A percentile compares a stretch with the other conserved stretches of the same genome.
Evolutionary conservation across 352 stramenopile species (phyloP).

Genomic region (Phytopythium aichiense): DNA sequence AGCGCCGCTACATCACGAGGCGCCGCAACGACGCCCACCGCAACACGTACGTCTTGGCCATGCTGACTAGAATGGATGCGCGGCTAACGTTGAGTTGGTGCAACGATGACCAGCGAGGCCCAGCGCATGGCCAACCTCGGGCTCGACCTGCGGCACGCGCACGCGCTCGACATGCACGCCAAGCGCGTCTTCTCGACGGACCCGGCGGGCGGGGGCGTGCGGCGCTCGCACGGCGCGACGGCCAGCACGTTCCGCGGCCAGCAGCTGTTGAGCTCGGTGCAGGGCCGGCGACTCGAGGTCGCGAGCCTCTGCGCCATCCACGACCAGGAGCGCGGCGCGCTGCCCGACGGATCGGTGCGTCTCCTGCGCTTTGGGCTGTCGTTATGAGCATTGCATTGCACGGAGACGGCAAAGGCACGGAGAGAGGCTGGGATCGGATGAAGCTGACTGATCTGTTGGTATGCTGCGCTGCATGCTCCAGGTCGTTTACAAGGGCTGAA

Average conservation of each 20-base stretch:
- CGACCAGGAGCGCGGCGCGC: slow-evolving; percentile 41
- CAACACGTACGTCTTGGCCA: slow-evolving; percentile 32
- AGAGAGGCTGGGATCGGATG: background rate
- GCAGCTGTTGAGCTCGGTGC: slow-evolving; percentile 64
- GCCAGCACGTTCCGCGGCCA: slow-evolving; percentile 63
- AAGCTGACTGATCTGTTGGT: background rate
- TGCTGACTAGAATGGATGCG: background rate
- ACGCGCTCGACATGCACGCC: slow-evolving; percentile 52
- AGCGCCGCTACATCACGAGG: slow-evolving; percentile 67
- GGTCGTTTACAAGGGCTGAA: slow-evolving; percentile 20
- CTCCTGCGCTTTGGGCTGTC: background rate
- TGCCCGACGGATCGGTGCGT: slow-evolving; percentile 43
- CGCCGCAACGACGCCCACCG: slow-evolving; percentile 51
- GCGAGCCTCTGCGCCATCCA: slow-evolving; percentile 63
- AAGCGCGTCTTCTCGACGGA: slow-evolving; percentile 67
- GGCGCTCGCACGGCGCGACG: slow-evolving; percentile 38
- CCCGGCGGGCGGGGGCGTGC: slow-evolving; percentile 20
- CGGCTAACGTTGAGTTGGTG: slow-evolving; percentile 4
- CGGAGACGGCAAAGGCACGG: background rate
- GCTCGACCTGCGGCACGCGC: slow-evolving; percentile 56
- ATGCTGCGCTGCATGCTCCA: slow-evolving; percentile 2
- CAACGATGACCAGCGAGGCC: slow-evolving; percentile 31
- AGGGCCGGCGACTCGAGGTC: slow-evolving; percentile 70
- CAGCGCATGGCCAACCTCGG: slow-evolving; percentile 71
- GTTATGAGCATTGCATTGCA: background rate